These are phyloP conservation scores for Pyrenophora seminiperda DNA, from an alignment of 2,329 filamentous ascomycete species.

Conservation along the genomic window DNA sequence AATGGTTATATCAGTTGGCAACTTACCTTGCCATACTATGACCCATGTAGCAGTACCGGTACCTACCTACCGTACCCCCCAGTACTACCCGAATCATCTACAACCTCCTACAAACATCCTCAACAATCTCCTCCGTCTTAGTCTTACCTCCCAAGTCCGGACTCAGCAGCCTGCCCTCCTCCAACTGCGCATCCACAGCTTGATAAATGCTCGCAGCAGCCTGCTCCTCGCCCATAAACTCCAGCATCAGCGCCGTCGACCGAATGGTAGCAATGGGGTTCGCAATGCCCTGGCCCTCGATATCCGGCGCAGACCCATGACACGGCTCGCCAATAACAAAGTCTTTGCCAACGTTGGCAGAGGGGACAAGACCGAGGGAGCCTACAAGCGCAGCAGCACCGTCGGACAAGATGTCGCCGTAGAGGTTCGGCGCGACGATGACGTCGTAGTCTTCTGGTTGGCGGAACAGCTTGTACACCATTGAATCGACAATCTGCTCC, in stretches of 20 bases:
- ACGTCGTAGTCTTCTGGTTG: conserved; percentile 96
- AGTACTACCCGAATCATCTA: no score
- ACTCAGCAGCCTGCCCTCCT: conserved; percentile 79
- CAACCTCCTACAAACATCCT: conserved; percentile 83
- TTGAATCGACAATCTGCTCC: conserved; percentile 98
- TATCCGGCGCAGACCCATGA: conserved; percentile 94
- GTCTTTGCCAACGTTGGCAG: conserved; percentile 89
- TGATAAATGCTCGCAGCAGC: conserved; percentile 89
- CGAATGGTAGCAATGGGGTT: conserved; percentile 96
- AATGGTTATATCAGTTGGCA: no score
- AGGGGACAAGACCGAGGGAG: conserved; percentile 87
- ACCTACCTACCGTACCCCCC: no score
- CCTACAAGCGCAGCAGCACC: conserved; percentile 93
- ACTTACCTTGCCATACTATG: no score
- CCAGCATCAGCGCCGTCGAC: conserved; percentile 91
- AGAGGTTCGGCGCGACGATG: conserved; percentile 95
- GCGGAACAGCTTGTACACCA: conserved; percentile 99
- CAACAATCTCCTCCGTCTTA: conserved; percentile 81
- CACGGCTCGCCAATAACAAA: conserved; percentile 98
- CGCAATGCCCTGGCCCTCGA: conserved; percentile 87
- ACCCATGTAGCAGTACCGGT: no score
- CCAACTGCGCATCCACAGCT: conserved; percentile 88
- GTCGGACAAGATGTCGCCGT: conserved; percentile 95
- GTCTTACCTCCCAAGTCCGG: conserved; percentile 90
- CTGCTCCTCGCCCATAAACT: conserved; percentile 86